Conservation (phyloP, 352 stramenopile genomes). For the Phytophthora pini region DNA sequence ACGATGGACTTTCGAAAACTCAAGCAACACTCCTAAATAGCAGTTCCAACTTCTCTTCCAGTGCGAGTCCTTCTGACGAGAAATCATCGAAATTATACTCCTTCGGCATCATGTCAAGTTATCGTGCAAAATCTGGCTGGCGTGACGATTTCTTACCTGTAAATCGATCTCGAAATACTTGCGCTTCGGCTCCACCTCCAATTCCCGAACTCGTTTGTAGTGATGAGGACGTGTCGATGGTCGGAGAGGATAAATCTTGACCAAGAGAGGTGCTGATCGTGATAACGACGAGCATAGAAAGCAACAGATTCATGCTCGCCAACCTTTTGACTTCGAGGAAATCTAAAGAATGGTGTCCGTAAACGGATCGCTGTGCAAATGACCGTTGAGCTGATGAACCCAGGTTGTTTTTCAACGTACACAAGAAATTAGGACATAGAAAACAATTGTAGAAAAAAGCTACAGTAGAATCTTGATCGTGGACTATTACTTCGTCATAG, state of each 20-base stretch:
- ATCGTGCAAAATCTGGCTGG: no score
- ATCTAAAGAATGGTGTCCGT: no score
- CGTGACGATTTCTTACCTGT: not conserved
- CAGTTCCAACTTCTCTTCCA: slow-evolving; percentile 21
- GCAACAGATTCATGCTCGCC: no score
- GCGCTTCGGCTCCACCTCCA: no score
- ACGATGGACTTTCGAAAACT: not conserved
- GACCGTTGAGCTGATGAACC: not conserved
- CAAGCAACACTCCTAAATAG: slow-evolving; percentile 6
- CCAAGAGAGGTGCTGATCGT: not conserved
- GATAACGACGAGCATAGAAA: no score
- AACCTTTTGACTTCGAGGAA: no score
- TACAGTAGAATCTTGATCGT: no score
- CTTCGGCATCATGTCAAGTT: no score
- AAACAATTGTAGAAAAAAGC: not conserved
- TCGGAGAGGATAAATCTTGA: not conserved
- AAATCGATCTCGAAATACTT: slow-evolving; percentile 5
- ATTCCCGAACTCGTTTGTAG: no score
- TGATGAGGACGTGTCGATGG: not conserved
- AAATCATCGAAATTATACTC: no score
- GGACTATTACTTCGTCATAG: no score
- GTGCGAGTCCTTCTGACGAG: slow-evolving; percentile 15
- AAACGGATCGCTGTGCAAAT: no score
- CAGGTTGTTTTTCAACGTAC: not conserved
- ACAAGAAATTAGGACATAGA: not conserved